These are phyloP conservation scores for Alliaria petiolata DNA, from an alignment of 345 rosid genomes.

Conservation along the genomic window DNA sequence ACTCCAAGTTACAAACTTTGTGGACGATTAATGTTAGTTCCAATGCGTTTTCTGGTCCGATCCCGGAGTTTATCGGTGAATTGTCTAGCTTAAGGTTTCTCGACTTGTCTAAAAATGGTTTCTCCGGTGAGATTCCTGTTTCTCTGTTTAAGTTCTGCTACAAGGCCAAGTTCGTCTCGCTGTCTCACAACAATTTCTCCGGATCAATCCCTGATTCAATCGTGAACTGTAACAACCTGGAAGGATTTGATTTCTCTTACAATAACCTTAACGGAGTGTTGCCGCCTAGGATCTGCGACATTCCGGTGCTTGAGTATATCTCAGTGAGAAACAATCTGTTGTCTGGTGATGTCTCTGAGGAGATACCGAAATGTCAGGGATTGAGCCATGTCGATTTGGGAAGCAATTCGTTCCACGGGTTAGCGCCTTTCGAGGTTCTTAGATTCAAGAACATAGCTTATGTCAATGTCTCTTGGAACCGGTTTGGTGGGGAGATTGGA, in stretches of 20 bases:
- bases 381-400: slow-evolving; percentile 66
- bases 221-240: slow-evolving; percentile 59
- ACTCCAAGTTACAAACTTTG: slow-evolving; percentile 54
- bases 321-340: slow-evolving; percentile 65
- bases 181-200: slow-evolving; percentile 66
- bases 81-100: slow-evolving; percentile 80
- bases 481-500: slow-evolving; percentile 60
- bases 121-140: slow-evolving; percentile 58
- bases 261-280: slow-evolving; percentile 65
- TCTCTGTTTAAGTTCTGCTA: slow-evolving; percentile 64
- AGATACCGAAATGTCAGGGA: slow-evolving; percentile 52
- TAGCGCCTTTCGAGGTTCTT: slow-evolving; percentile 65
- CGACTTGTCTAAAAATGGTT: slow-evolving; percentile 81
- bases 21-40: slow-evolving; percentile 96
- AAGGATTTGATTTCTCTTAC: slow-evolving; percentile 84
- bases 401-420: slow-evolving; percentile 63
- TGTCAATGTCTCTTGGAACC: slow-evolving; percentile 71
- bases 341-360: slow-evolving; percentile 57
- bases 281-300: slow-evolving; percentile 53
- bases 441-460: slow-evolving; percentile 51
- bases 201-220: slow-evolving; percentile 73
- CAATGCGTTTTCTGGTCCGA: slow-evolving; percentile 79
- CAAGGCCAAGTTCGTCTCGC: slow-evolving; percentile 74
- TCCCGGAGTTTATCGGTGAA: slow-evolving; percentile 84
- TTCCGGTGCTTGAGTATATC: slow-evolving; percentile 53